A percentile compares a stretch with the other conserved stretches of the same genome.
phyloP scores from a whole-genome alignment of 202 grass and related monocot species.

The Zizania palustris region DNA sequence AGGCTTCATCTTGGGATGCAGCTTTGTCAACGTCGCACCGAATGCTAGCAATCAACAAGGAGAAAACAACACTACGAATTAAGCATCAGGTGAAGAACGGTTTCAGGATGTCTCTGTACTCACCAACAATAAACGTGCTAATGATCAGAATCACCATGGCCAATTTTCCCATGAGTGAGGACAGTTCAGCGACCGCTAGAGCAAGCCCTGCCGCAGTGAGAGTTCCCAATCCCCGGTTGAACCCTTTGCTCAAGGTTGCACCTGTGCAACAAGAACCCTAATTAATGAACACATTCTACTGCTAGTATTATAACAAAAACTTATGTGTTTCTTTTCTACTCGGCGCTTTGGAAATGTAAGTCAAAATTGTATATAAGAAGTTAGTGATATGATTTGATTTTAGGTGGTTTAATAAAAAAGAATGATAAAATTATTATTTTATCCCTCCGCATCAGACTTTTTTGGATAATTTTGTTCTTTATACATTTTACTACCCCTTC shows the following conservation, averaged over 20 bases:
- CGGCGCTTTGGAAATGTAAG: no score
- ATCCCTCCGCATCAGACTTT: no score
- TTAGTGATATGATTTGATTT: no score
- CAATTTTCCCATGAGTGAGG: conserved; percentile 43
- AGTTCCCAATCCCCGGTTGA: conserved; percentile 70
- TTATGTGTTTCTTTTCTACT: no score
- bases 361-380: no score
- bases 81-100: neutral
- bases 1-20: conserved; percentile 75
- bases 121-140: conserved; percentile 71
- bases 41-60: conserved; percentile 52
- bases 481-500: no score
- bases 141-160: conserved; percentile 59
- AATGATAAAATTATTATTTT: no score
- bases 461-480: no score
- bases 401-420: no score
- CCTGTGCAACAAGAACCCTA: conserved; percentile 44
- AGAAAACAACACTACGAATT: neutral
- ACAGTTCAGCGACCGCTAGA: conserved; percentile 62
- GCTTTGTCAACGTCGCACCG: conserved; percentile 60
- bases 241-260: conserved; percentile 88
- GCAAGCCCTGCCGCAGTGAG: conserved; percentile 74
- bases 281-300: no score
- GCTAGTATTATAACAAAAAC: no score
- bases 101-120: conserved; percentile 17